Conservation (phyloP, 768 basidiomycete genomes). For the Tulasnella sp. region DNA sequence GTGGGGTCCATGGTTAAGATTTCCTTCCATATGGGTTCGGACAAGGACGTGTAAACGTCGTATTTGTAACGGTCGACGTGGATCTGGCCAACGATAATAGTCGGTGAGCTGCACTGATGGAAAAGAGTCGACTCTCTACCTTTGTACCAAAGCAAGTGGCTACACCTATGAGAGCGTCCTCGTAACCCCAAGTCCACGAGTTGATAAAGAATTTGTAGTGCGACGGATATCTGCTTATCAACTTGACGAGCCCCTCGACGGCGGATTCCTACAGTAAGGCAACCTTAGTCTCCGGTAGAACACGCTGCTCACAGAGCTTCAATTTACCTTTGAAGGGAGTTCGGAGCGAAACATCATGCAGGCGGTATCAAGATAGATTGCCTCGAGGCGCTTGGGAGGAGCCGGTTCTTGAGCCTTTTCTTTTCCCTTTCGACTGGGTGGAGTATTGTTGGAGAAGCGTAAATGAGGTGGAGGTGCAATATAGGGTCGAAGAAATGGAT, state of each 20-base stretch:
- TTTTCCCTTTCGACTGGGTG: conserved; percentile 5
- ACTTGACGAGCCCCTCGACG: conserved; percentile 57
- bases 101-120: not conserved
- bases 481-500: conserved; percentile 71
- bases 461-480: conserved; percentile 40
- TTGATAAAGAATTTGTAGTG: conserved; percentile 82
- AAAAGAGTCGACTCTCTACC: conserved; percentile 39
- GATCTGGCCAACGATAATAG: conserved; percentile 46
- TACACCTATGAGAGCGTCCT: conserved; percentile 78
- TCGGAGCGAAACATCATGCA: conserved; percentile 50
- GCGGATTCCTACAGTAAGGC: conserved; percentile 54
- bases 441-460: conserved; percentile 27
- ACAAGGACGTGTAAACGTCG: conserved; percentile 52
- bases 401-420: conserved; percentile 4
- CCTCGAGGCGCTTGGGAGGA: conserved; percentile 44
- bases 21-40: conserved; percentile 57
- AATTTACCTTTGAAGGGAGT: conserved; percentile 57
- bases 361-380: conserved; percentile 82
- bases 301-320: conserved; percentile 26
- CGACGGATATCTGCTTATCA: conserved; percentile 64
- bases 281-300: not conserved
- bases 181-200: conserved; percentile 95
- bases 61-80: conserved; percentile 90
- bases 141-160: conserved; percentile 59
- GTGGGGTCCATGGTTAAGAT: conserved; percentile 59